A percentile compares a stretch with the other conserved stretches of the same genome.
These are phyloP conservation scores for Candida chauliodis DNA, from an alignment of 805 yeast species.

Conservation along the genomic window DNA sequence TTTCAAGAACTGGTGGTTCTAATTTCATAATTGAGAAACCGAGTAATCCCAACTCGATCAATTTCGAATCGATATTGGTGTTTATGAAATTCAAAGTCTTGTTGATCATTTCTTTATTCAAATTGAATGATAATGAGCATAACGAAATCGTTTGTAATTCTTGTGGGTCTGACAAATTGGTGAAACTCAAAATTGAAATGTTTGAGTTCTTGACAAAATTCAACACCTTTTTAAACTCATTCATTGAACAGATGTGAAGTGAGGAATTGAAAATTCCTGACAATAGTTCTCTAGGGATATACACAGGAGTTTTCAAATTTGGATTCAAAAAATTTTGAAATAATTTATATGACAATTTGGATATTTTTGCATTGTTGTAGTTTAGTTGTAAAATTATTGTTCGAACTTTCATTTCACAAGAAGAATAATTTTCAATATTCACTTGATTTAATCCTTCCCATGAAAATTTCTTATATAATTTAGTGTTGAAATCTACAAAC, in stretches of 20 bases:
- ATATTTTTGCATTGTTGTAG: constrained; percentile 1
- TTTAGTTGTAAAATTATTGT: constrained; percentile 7
- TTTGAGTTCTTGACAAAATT: constrained; percentile 51
- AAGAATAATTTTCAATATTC: constrained; percentile 11
- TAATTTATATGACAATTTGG: constrained; percentile 32
- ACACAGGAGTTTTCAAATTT: constrained; percentile 44
- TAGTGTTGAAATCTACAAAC: constrained; percentile 15
- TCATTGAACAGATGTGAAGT: constrained; percentile 23
- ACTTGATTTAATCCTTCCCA: constrained; percentile 27
- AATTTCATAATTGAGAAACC: constrained; percentile 46
- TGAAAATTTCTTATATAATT: constrained; percentile 18
- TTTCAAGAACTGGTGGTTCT: background rate
- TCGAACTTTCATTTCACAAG: constrained; percentile 43
- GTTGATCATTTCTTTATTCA: constrained; percentile 42
- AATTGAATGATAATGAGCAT: constrained; percentile 50
- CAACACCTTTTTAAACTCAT: constrained; percentile 59
- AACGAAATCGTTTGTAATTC: constrained; percentile 57
- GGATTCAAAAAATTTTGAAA: constrained; percentile 47
- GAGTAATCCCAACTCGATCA: constrained; percentile 55
- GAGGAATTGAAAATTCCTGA: constrained; percentile 42
- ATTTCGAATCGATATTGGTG: constrained; percentile 51
- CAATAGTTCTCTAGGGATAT: constrained; percentile 50
- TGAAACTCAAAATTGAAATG: constrained; percentile 38
- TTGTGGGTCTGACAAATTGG: constrained; percentile 22
- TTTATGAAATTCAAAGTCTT: constrained; percentile 56